Base-by-base conservation (phyloP, 495 filamentous ascomycete species). In the Elaphomyces granulatus region DNA sequence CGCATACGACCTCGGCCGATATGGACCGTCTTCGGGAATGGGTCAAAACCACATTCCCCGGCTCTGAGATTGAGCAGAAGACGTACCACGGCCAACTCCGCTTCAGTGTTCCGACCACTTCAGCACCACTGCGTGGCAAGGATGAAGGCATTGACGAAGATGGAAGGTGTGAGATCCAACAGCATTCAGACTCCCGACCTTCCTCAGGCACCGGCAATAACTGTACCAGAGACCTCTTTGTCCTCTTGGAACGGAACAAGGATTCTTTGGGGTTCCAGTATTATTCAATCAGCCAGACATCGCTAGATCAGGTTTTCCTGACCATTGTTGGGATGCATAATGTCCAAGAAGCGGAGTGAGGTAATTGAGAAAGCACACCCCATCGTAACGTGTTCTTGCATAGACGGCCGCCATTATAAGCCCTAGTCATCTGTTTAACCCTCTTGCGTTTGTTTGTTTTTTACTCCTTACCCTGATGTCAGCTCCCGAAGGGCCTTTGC, bases 251-350 rank as follows among this genome's bases (percentile, higher is more conserved):
- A 56, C 70, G 69, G 47, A 60, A 74, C 36, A 81, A 76, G 48
- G 63, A 74, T 19, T 55, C 54, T 14, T 50, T 88, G 33, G 80
- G 81, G 0, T 64, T 90, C 19, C 78, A 81, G 60, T 81, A 83
- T 53, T 92, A 81, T 53, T 80, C 77, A 34, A 81, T 87, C 46
- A 78, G 71, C 34, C 81, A 80, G 44, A 86, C 83, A 36, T 87
- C 82, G 23, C 65, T 92, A 42, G 86, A 92, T 58, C 80, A 90
- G 62, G 83, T 92, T 0, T 94, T 94, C 58, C 60, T 94, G 61
- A 74, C 61, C 30, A 85, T 92, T 45, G 83, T 90, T 0, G 74
- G 75, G 14, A 70, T 71, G 54, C 79, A 88, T 54, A 72, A 83
- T 57, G 72, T 92, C 2, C 58, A 68, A 38, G 86, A 92, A 58